Conservation (phyloP, 2,329 filamentous ascomycete species). For the Geosmithia flava region DNA sequence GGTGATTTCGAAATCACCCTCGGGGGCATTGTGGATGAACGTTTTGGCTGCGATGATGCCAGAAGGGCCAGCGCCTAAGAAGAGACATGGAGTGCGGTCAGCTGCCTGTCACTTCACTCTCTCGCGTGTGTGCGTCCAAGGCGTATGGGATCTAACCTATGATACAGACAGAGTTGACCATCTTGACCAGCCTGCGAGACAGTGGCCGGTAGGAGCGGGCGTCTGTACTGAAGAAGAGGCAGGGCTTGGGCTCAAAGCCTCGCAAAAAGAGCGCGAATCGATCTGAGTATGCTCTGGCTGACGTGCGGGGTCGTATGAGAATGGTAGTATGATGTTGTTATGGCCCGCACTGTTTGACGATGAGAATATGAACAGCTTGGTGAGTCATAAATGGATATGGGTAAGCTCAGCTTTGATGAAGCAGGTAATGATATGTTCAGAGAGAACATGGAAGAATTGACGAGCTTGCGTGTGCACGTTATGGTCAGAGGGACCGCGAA, state of each 20-base stretch:
- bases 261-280: background rate
- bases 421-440: too few relatives aligned
- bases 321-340: background rate
- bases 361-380: background rate
- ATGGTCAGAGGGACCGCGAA: too few relatives aligned
- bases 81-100: background rate
- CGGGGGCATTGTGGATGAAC: constrained; percentile 45
- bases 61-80: constrained; percentile 52
- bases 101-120: background rate
- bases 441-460: too few relatives aligned
- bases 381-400: background rate
- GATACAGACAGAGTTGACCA: background rate
- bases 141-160: background rate
- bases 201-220: background rate
- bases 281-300: background rate
- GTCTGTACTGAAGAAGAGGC: background rate
- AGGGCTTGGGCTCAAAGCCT: background rate
- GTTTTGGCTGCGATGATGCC: constrained; percentile 63
- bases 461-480: too few relatives aligned
- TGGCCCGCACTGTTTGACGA: background rate
- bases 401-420: too few relatives aligned
- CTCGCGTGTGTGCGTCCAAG: background rate
- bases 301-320: background rate
- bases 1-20: constrained; percentile 49
- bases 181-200: background rate